A percentile compares a stretch with the other conserved stretches of the same genome.
These are phyloP conservation scores for Trichoderma asperellum DNA, from an alignment of 2,329 filamentous ascomycete species.

Conservation along the genomic window DNA sequence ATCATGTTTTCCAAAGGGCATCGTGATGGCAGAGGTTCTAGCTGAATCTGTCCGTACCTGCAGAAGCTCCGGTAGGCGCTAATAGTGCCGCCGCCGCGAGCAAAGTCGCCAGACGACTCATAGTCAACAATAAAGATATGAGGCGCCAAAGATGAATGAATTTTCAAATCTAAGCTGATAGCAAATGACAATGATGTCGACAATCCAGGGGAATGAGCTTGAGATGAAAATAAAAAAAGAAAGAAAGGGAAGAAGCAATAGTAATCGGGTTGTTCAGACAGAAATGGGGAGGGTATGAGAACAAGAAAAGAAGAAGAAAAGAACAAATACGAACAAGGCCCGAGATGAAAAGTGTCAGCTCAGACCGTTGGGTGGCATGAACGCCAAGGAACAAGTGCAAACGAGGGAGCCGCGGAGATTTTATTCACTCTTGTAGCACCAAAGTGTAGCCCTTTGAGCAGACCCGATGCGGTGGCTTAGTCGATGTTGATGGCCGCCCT, in stretches of 20 bases:
- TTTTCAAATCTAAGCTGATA: background rate
- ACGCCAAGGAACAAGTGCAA: background rate
- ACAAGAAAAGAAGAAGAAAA: background rate
- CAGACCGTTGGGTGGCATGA: constrained; percentile 5
- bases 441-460: constrained; percentile 12
- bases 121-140: background rate
- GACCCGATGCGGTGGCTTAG: constrained; percentile 27
- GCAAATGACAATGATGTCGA: too few species aligned
- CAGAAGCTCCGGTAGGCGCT: constrained; percentile 27
- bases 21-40: background rate
- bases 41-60: constrained; percentile 28
- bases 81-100: constrained; percentile 30
- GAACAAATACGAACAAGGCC: background rate
- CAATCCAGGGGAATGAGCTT: background rate
- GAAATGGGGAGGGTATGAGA: background rate
- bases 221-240: background rate
- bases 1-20: background rate
- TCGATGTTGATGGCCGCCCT: constrained; percentile 20
- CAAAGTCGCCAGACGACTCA: constrained; percentile 30
- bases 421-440: constrained; percentile 13
- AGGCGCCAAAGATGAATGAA: background rate
- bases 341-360: constrained; percentile 12
- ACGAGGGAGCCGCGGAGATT: constrained; percentile 19
- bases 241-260: background rate
- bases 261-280: background rate